Conservation (phyloP, 257 asterid genomes). For the Henckelia pumila region DNA sequence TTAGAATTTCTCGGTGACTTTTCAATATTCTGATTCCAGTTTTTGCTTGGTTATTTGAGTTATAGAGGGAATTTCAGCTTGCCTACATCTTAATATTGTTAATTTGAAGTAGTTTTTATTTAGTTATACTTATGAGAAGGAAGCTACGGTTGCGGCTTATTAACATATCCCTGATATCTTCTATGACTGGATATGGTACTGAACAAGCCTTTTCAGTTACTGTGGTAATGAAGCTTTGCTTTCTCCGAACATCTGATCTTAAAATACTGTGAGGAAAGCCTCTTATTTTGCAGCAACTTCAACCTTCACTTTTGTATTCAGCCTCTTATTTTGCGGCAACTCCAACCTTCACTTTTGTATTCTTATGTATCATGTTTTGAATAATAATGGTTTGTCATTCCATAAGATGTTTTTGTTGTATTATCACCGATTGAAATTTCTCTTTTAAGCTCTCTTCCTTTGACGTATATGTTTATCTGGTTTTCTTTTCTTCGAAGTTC, state of each 20-base stretch:
- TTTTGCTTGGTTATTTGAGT: neutral
- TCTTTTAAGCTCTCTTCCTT: neutral
- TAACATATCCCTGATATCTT: constrained; percentile 7
- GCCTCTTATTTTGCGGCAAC: neutral
- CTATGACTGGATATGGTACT: neutral
- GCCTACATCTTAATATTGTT: neutral
- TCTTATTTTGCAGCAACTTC: neutral
- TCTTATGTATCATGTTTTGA: neutral
- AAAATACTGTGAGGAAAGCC: neutral
- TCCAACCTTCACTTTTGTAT: neutral
- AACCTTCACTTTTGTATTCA: neutral
- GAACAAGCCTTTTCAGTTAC: neutral
- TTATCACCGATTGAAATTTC: neutral
- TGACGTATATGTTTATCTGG: neutral
- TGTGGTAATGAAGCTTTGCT: neutral
- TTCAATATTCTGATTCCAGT: neutral
- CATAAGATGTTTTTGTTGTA: neutral
- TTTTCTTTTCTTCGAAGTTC: neutral
- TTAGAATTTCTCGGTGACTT: constrained; percentile 76
- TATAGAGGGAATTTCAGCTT: neutral
- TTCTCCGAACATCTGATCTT: too few species aligned
- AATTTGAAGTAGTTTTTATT: neutral
- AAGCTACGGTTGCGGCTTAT: neutral
- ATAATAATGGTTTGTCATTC: neutral
- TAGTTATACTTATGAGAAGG: neutral